Conservation (phyloP, 2,329 filamentous ascomycete genomes). For the Hirsutella minnesotensis region DNA sequence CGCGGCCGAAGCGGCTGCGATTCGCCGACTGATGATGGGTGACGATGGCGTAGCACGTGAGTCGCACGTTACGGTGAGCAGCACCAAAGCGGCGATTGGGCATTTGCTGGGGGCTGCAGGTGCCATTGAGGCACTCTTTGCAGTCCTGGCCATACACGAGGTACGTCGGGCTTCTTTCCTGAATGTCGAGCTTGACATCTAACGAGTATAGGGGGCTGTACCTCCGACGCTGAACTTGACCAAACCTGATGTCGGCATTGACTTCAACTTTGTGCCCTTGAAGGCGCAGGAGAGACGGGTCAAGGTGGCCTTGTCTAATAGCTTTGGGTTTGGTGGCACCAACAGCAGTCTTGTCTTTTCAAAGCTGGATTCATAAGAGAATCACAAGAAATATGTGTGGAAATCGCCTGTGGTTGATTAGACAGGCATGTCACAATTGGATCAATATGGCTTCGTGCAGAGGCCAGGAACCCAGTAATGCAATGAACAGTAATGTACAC, state of each 20-base stretch:
- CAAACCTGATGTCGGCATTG: constrained; percentile 51
- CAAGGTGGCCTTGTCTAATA: constrained; percentile 75
- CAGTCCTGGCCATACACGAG: constrained; percentile 65
- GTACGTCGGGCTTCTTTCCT: constrained; percentile 35
- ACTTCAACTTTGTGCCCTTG: constrained; percentile 77
- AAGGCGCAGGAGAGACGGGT: constrained; percentile 59
- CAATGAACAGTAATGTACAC: too few relatives aligned
- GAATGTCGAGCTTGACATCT: neutral
- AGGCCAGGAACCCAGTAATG: too few relatives aligned
- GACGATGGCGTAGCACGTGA: constrained; percentile 52
- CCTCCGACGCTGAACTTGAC: constrained; percentile 81
- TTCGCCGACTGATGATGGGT: constrained; percentile 65
- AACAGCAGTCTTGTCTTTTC: constrained; percentile 83
- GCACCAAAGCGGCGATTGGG: constrained; percentile 86
- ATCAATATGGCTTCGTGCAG: too few relatives aligned
- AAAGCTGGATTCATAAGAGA: too few relatives aligned
- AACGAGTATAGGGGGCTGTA: constrained; percentile 50
- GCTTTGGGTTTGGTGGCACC: constrained; percentile 94
- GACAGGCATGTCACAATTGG: too few relatives aligned
- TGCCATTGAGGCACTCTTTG: constrained; percentile 79
- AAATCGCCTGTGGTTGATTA: too few relatives aligned
- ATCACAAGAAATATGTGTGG: too few relatives aligned
- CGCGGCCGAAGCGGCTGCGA: constrained; percentile 74
- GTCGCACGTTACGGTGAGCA: constrained; percentile 67
- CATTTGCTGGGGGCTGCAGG: constrained; percentile 88